Evolutionary conservation across 257 asterid species (phyloP).

Genomic region (Voacanga thouarsii): DNA sequence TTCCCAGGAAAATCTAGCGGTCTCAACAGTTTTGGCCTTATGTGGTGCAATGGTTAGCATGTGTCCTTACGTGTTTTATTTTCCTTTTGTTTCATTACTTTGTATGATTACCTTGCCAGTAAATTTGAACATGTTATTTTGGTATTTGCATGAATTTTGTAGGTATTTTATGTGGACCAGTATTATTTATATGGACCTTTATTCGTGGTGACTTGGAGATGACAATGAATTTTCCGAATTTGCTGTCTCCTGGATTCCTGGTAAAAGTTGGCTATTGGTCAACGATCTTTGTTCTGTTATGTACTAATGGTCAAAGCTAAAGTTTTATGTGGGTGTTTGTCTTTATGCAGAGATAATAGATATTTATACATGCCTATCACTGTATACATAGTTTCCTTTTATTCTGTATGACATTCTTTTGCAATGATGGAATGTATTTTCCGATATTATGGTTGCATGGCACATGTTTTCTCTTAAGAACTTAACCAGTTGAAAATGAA

Average conservation of each 20-base stretch:
- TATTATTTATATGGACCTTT: conserved; percentile 71
- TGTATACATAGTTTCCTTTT: background rate
- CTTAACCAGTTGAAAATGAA: background rate
- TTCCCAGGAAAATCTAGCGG: conserved; percentile 84
- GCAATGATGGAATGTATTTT: background rate
- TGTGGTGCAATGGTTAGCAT: conserved; percentile 90
- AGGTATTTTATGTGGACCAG: conserved; percentile 69
- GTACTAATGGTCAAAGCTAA: background rate
- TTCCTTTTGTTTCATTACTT: background rate
- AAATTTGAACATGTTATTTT: background rate
- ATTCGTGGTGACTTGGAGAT: conserved; percentile 74
- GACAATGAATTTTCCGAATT: conserved; percentile 64
- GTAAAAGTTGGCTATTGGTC: conserved; percentile 37
- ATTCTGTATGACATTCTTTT: conserved; percentile 3
- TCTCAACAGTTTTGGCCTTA: conserved; percentile 90
- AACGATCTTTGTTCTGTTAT: background rate
- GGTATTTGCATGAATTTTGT: background rate
- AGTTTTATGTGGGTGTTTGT: background rate
- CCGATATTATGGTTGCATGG: background rate
- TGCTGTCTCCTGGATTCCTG: conserved; percentile 84
- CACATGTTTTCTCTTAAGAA: background rate
- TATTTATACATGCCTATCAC: background rate
- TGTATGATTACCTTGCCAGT: background rate
- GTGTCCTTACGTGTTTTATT: background rate
- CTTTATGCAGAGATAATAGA: background rate